Base-by-base conservation (phyloP, 805 yeast genomes). In the Debaryomyces maramus region DNA sequence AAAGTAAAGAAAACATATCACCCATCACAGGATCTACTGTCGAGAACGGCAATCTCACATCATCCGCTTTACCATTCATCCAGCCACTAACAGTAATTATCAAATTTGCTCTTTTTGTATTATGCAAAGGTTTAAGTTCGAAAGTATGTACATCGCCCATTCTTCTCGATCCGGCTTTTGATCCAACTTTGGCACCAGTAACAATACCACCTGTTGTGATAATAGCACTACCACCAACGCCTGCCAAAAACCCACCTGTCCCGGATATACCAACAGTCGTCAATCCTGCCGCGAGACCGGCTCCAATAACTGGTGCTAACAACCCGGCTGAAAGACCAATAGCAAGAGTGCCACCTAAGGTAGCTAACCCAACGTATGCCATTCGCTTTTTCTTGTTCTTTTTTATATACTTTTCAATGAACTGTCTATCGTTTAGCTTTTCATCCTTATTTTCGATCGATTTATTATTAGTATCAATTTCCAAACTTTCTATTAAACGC, bases 1-100 rank as follows among this genome's bases (percentile, higher is more conserved):
- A 93, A 34, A 87, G 67, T 6, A 93, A 70, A 0, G 98, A 88
- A 52, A 85, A 87, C 50, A 93, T 65, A 59, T 93, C 99, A 13
- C 99, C 99, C 91, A 91, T 89, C 0, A 91, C 88, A 0, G 99
- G 99, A 56, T 95, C 99, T 6, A 93, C 86, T 0, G 99, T 93
- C 1, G 96, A 86, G 57, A 90, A 93, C 2, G 99, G 99, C 46
- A 93, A 74, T 56, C 99, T 75, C 15, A 93, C 91, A 74, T 93
- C 99, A 80, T 93, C 99, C 52, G 82, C 80, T 43, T 82, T 84
- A 60, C 97, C 95, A 39, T 83, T 84, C 91, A 93, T 89, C 99
- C 99, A 93, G 1, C 99, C 99, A 38, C 95, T 81, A 0, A 95
- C 89, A 2, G 97, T 90, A 14, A 93, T 65, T 39, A 91, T 85